phyloP scores from a whole-genome alignment of 306 rosid genomes.

The Morella rubra region DNA sequence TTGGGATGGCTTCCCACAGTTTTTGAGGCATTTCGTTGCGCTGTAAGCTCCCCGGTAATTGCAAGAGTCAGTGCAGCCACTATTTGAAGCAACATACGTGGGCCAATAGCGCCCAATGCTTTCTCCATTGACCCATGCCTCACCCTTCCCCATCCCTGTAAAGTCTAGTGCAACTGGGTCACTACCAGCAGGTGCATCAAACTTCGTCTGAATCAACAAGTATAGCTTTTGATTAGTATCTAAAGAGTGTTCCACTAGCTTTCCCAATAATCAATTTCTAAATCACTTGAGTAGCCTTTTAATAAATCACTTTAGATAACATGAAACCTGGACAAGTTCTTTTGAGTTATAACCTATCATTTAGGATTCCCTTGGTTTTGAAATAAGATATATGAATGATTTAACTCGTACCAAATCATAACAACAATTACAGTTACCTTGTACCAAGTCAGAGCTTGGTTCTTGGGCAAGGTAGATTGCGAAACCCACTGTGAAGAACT shows the following conservation, averaged over 20 bases:
- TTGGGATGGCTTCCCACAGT: constrained; percentile 90
- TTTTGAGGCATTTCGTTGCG: constrained; percentile 63
- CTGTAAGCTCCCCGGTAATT: constrained; percentile 58
- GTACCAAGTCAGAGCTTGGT: constrained; percentile 88
- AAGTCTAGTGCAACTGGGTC: constrained; percentile 87
- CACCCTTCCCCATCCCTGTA: constrained; percentile 91
- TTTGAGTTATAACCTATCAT: not conserved
- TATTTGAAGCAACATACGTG: constrained; percentile 40
- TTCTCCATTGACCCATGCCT: constrained; percentile 96
- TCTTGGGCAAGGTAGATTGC: constrained; percentile 61
- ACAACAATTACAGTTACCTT: constrained; percentile 53
- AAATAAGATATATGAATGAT: not conserved
- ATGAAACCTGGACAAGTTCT: not conserved
- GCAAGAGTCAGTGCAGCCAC: constrained; percentile 58
- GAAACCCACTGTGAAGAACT: constrained; percentile 70
- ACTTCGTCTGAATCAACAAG: constrained; percentile 56
- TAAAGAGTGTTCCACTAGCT: constrained; percentile 7
- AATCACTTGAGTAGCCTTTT: not conserved
- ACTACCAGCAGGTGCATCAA: constrained; percentile 62
- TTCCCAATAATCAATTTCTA: constrained; percentile 10
- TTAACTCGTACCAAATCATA: not conserved
- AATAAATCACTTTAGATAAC: not conserved
- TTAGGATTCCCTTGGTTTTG: not conserved
- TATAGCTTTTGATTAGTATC: constrained; percentile 29
- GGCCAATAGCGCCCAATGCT: constrained; percentile 99